Percentiles rank a stretch among this genome's conserved stretches.
Evolutionary conservation across 805 yeast species (phyloP).

Genomic region (Candida pini): DNA sequence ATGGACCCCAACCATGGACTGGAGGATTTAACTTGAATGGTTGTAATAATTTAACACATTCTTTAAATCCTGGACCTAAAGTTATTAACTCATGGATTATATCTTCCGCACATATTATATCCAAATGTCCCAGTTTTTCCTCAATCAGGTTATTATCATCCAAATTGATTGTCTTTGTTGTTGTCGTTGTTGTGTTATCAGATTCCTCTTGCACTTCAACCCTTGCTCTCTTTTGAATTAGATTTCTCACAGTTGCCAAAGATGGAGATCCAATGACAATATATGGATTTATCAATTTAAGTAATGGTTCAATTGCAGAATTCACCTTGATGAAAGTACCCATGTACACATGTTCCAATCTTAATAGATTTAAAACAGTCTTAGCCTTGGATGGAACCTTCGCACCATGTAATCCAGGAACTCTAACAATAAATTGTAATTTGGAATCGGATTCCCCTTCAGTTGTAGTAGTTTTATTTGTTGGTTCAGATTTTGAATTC

Average conservation of each 20-base stretch:
- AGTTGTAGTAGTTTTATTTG: conserved; percentile 19
- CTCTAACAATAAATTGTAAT: conserved; percentile 61
- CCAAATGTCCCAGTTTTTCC: conserved; percentile 62
- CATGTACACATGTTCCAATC: conserved; percentile 53
- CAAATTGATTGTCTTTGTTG: conserved; percentile 39
- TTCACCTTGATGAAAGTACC: conserved; percentile 71
- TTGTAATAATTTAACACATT: conserved; percentile 53
- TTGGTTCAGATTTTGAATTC: conserved; percentile 30
- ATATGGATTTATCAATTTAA: conserved; percentile 68
- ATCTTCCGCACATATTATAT: conserved; percentile 77
- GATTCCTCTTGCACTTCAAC: conserved; percentile 32
- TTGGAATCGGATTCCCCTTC: conserved; percentile 36
- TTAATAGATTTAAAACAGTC: conserved; percentile 53
- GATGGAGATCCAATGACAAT: conserved; percentile 71
- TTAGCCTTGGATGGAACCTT: conserved; percentile 61
- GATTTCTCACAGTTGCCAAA: conserved; percentile 62
- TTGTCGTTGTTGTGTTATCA: conserved; percentile 20
- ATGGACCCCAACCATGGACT: conserved; percentile 69
- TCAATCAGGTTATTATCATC: conserved; percentile 75
- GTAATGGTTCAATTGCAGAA: conserved; percentile 51
- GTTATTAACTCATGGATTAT: conserved; percentile 64
- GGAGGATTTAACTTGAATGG: conserved; percentile 70
- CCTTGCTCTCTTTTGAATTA: conserved; percentile 73
- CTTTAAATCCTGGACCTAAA: conserved; percentile 60
- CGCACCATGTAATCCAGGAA: conserved; percentile 58